These are phyloP conservation scores for Thuja plicata DNA, from an alignment of 83 land plant genomes.

Conservation along the genomic window DNA sequence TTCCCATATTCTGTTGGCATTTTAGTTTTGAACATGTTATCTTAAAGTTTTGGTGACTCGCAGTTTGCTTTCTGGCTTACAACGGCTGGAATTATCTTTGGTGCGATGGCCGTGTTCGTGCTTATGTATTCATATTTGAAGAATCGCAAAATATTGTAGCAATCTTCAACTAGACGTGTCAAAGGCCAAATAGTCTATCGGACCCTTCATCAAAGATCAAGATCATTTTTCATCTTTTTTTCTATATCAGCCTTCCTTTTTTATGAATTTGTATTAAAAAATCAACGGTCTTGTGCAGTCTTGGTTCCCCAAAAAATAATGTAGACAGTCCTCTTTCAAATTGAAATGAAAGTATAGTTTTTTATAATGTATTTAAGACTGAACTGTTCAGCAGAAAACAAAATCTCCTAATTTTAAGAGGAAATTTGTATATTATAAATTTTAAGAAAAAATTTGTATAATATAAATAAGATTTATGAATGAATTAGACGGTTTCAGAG, in stretches of 20 bases:
- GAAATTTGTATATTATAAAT: not conserved
- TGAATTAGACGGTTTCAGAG: too few species aligned
- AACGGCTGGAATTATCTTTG: slow-evolving; percentile 64
- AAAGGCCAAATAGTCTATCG: too few species aligned
- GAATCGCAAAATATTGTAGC: slow-evolving; percentile 40
- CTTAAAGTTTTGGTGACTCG: slow-evolving; percentile 13
- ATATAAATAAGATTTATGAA: not conserved
- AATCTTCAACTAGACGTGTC: not conserved
- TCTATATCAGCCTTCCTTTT: too few species aligned
- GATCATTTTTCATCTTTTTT: too few species aligned
- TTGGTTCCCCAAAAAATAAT: too few species aligned
- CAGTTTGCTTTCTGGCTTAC: slow-evolving; percentile 84
- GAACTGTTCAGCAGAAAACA: too few species aligned
- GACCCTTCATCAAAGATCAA: too few species aligned
- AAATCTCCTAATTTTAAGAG: not conserved
- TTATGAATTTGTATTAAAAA: too few species aligned
- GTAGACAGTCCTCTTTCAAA: too few species aligned
- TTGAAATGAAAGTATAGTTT: not conserved
- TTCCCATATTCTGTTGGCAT: not conserved
- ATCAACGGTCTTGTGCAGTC: too few species aligned
- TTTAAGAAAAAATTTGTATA: not conserved
- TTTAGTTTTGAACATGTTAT: not conserved
- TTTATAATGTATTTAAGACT: too few species aligned
- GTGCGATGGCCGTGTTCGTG: slow-evolving; percentile 57
- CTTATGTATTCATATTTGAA: slow-evolving; percentile 62